Percentiles rank a stretch among this genome's conserved stretches.
phyloP scores from a whole-genome alignment of 768 basidiomycete species.

The Amanita molliuscula region DNA sequence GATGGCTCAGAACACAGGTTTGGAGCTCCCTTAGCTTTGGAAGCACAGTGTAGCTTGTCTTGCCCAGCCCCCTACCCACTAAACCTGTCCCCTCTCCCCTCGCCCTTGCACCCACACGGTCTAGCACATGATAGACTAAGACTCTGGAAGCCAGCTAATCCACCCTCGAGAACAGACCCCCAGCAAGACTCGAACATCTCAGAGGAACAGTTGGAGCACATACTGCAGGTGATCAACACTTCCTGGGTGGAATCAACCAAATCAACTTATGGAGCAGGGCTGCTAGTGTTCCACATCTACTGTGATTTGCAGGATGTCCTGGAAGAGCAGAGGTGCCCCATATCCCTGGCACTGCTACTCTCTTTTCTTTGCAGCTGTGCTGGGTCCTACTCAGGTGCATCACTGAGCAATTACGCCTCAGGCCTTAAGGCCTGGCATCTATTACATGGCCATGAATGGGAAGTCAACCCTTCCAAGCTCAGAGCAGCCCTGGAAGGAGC shows the following conservation, averaged over 20 bases:
- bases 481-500: slow-evolving; percentile 8
- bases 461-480: slow-evolving; percentile 3
- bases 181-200: too few species aligned
- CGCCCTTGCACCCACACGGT: too few species aligned
- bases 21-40: too few species aligned
- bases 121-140: too few species aligned
- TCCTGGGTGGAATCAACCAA: slow-evolving; percentile 11
- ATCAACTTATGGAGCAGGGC: slow-evolving; percentile 18
- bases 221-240: not conserved
- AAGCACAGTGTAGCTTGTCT: too few species aligned
- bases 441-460: slow-evolving; percentile 16
- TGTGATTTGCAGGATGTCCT: slow-evolving; percentile 17
- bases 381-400: slow-evolving; percentile 17
- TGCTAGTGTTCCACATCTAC: slow-evolving; percentile 20
- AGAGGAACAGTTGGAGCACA: not conserved
- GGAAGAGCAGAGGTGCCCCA: slow-evolving; percentile 17
- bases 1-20: too few species aligned
- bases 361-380: slow-evolving; percentile 12
- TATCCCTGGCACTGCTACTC: slow-evolving; percentile 11
- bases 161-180: too few species aligned
- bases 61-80: too few species aligned
- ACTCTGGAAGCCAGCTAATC: too few species aligned
- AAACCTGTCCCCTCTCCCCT: too few species aligned
- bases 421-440: slow-evolving; percentile 27
- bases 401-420: slow-evolving; percentile 19